Evolutionary conservation across 2,329 filamentous ascomycete genomes (phyloP).

Genomic region (Thielaviopsis punctulata): DNA sequence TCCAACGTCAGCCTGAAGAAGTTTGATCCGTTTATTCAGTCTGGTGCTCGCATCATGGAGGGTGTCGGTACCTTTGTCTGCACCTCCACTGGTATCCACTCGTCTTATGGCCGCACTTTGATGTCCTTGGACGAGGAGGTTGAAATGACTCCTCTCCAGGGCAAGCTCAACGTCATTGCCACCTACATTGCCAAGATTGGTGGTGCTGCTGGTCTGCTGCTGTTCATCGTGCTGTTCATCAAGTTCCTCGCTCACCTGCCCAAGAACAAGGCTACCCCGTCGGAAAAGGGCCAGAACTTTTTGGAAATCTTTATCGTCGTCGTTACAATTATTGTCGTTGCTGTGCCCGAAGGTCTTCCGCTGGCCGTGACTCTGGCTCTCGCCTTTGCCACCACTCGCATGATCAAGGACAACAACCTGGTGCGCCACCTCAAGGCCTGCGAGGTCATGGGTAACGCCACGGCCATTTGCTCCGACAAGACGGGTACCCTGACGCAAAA

Average conservation of each 20-base stretch:
- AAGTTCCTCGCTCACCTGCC: conserved; percentile 59
- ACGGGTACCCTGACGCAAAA: conserved; percentile 51
- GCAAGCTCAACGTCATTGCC: conserved; percentile 57
- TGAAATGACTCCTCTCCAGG: conserved; percentile 60
- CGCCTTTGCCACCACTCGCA: conserved; percentile 59
- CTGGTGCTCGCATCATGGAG: conserved; percentile 61
- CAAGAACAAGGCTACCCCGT: conserved; percentile 34
- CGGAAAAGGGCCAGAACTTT: conserved; percentile 63
- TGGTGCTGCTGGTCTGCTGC: conserved; percentile 56
- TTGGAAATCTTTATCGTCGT: conserved; percentile 63
- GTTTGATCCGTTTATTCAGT: conserved; percentile 73
- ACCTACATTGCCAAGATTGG: conserved; percentile 64
- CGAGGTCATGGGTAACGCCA: conserved; percentile 68
- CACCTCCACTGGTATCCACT: conserved; percentile 56
- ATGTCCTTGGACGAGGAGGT: conserved; percentile 57
- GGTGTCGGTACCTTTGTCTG: conserved; percentile 59
- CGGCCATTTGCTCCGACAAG: conserved; percentile 52
- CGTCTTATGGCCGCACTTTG: conserved; percentile 58
- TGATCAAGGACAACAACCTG: conserved; percentile 63
- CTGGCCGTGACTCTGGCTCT: conserved; percentile 62
- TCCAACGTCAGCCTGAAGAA: conserved; percentile 46
- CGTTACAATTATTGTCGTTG: conserved; percentile 64
- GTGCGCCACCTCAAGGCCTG: conserved; percentile 62
- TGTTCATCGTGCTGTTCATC: conserved; percentile 77
- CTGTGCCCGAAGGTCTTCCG: conserved; percentile 61